These are phyloP conservation scores for Trichoderma sp. DNA, from an alignment of 2,329 filamentous ascomycete genomes.

Conservation along the genomic window DNA sequence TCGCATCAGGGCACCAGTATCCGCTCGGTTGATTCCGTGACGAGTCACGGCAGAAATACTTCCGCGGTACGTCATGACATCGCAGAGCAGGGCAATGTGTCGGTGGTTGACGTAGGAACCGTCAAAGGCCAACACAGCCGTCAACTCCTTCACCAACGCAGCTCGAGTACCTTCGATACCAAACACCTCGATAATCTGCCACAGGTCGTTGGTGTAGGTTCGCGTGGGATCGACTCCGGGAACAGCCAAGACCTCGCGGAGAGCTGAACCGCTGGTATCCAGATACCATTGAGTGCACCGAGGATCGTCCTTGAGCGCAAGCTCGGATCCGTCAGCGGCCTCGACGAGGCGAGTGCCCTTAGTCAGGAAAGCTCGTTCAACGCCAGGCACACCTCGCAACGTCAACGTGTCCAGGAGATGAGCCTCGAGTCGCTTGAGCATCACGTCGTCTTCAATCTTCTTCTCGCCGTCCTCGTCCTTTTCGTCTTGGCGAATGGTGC, in stretches of 20 bases:
- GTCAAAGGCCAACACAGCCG: conserved; percentile 92
- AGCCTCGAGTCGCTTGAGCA: conserved; percentile 87
- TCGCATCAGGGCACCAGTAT: conserved; percentile 97
- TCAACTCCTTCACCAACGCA: conserved; percentile 84
- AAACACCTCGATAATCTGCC: conserved; percentile 91
- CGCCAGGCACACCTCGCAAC: conserved; percentile 84
- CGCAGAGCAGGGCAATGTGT: conserved; percentile 90
- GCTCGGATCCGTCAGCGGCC: conserved; percentile 69
- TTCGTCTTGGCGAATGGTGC: conserved; percentile 70
- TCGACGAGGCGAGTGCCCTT: conserved; percentile 71
- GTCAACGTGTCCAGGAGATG: conserved; percentile 91
- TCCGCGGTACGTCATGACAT: conserved; percentile 97
- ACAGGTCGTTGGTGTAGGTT: conserved; percentile 94
- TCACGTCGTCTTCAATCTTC: conserved; percentile 80
- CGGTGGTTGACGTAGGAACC: conserved; percentile 99
- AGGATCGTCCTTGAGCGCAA: conserved; percentile 71
- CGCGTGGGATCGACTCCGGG: conserved; percentile 83
- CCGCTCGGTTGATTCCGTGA: conserved; percentile 96
- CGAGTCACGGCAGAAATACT: conserved; percentile 94
- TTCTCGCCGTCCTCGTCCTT: conserved; percentile 69
- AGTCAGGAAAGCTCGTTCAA: conserved; percentile 92
- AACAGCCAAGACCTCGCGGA: conserved; percentile 81
- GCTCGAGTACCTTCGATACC: conserved; percentile 93
- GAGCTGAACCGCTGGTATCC: conserved; percentile 87
- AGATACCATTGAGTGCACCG: conserved; percentile 92